Percentiles rank a stretch among this genome's conserved stretches.
These are phyloP conservation scores for Gymnopilus junonius DNA, from an alignment of 768 basidiomycete genomes.

Conservation along the genomic window DNA sequence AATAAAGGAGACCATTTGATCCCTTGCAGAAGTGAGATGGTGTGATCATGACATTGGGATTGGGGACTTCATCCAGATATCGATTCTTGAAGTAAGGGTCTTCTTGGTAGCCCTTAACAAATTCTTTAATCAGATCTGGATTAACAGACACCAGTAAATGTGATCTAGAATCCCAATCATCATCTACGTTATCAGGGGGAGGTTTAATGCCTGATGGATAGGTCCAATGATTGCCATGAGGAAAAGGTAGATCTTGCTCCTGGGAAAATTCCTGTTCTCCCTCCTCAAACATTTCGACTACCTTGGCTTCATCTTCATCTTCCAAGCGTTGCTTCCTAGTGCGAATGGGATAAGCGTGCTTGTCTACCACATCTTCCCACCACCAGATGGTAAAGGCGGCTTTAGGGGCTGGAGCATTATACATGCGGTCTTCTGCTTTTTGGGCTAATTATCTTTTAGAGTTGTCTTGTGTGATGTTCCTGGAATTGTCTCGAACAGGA, in stretches of 20 bases:
- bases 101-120: constrained; percentile 23
- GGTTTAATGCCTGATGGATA: background rate
- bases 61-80: background rate
- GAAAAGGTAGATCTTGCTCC: background rate
- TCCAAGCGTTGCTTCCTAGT: too few relatives aligned
- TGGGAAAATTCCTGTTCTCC: background rate
- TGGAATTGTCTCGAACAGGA: constrained; percentile 15
- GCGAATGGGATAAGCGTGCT: constrained; percentile 1
- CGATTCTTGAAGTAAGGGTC: background rate
- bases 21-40: constrained; percentile 6
- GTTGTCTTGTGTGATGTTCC: constrained; percentile 5
- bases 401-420: constrained; percentile 12
- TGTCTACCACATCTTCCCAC: constrained; percentile 23
- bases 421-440: constrained; percentile 4
- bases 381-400: constrained; percentile 24
- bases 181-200: constrained; percentile 22
- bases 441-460: constrained; percentile 3
- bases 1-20: constrained; percentile 17
- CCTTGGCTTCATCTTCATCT: background rate
- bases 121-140: constrained; percentile 6
- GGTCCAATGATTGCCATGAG: constrained; percentile 2
- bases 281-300: too few relatives aligned
- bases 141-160: constrained; percentile 1
- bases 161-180: background rate
- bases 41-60: background rate